Evolutionary conservation across 2,329 filamentous ascomycete genomes (phyloP).

Genomic region (Botrytis deweyae): DNA sequence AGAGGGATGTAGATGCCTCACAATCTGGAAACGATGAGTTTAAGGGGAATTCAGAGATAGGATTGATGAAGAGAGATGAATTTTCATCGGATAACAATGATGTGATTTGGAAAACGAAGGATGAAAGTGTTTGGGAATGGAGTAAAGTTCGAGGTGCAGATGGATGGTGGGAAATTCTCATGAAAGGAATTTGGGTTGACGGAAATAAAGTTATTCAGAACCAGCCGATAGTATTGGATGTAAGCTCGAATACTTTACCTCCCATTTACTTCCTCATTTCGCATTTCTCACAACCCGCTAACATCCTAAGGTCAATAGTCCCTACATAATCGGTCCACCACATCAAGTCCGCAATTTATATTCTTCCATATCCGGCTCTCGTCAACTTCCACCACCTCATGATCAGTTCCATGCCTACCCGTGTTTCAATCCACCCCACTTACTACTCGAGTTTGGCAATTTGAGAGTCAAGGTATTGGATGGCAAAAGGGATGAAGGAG

Average conservation of each 20-base stretch:
- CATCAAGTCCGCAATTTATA: constrained; percentile 29
- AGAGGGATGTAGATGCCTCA: neutral
- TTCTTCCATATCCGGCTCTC: constrained; percentile 28
- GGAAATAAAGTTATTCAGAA: constrained; percentile 26
- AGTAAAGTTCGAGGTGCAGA: constrained; percentile 30
- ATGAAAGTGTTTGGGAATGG: constrained; percentile 30
- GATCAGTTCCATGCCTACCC: constrained; percentile 33
- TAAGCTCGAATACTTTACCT: neutral
- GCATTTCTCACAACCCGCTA: neutral
- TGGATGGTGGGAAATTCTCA: constrained; percentile 32
- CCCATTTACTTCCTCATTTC: neutral
- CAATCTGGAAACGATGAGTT: constrained; percentile 1
- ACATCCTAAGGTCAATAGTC: constrained; percentile 29
- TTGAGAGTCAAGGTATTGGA: constrained; percentile 28
- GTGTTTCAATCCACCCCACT: constrained; percentile 29
- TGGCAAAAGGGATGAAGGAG: constrained; percentile 24
- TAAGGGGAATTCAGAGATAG: neutral
- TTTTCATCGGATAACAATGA: neutral
- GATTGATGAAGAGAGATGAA: constrained; percentile 24
- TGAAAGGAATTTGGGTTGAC: constrained; percentile 31
- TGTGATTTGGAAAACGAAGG: neutral
- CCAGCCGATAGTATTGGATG: constrained; percentile 31
- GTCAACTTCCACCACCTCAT: constrained; percentile 26
- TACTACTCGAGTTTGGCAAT: constrained; percentile 29
- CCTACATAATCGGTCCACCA: constrained; percentile 31